phyloP scores from a whole-genome alignment of 2,329 filamentous ascomycete species.

The Calonectria pteridis region DNA sequence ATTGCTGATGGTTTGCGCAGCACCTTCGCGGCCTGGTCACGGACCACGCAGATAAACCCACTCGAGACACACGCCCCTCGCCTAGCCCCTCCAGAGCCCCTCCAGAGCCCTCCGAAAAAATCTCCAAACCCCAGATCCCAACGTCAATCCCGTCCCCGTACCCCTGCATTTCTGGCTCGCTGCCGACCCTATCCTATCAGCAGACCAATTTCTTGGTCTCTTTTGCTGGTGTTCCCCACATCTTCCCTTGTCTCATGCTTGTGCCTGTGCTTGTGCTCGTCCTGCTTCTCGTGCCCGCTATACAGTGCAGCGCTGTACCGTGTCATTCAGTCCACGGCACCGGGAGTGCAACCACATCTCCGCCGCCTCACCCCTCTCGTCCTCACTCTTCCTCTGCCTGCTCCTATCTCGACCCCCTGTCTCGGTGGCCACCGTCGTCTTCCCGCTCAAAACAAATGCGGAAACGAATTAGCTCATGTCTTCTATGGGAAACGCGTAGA shows the following conservation, averaged over 20 bases:
- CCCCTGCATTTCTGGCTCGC: slow-evolving; percentile 24
- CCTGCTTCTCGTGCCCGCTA: neutral
- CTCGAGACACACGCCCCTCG: slow-evolving; percentile 14
- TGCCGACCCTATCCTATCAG: slow-evolving; percentile 17
- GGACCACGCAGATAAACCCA: neutral
- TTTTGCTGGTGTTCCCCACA: neutral
- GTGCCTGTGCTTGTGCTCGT: neutral
- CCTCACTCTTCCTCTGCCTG: slow-evolving; percentile 1
- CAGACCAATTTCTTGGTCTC: slow-evolving; percentile 12
- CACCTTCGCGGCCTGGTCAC: slow-evolving; percentile 9
- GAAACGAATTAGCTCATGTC: slow-evolving; percentile 19
- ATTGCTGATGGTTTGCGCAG: slow-evolving; percentile 9
- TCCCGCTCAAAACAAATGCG: neutral
- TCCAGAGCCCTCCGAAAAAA: neutral
- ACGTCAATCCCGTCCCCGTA: slow-evolving; percentile 26
- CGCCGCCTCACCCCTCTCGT: slow-evolving; percentile 6
- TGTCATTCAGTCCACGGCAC: neutral
- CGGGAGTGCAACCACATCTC: slow-evolving; percentile 3
- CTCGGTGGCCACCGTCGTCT: neutral
- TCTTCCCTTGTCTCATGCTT: slow-evolving; percentile 20
- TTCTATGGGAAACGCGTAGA: slow-evolving; percentile 23
- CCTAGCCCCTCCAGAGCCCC: slow-evolving; percentile 1
- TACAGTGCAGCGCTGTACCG: slow-evolving; percentile 14
- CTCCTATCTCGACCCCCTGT: slow-evolving; percentile 15
- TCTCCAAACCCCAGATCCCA: slow-evolving; percentile 24